Conservation (phyloP, 2,329 filamentous ascomycete genomes). For the Diaporthe batatas region DNA sequence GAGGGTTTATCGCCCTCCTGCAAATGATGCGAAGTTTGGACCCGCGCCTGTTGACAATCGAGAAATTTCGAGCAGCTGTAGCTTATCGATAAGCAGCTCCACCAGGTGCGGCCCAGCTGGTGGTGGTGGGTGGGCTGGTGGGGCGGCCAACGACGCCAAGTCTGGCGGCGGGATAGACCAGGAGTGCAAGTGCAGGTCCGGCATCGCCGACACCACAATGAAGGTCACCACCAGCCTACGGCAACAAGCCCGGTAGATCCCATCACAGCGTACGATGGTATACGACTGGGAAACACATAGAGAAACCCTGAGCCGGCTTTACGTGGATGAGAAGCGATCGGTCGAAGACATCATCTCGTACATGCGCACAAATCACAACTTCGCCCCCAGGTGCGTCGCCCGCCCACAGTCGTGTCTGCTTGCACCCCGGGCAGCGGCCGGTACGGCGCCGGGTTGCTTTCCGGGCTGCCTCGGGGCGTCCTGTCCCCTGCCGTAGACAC, state of each 20-base stretch:
- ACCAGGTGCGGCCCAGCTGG: not conserved
- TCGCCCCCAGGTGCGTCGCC: conserved; percentile 75
- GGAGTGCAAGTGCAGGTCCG: conserved; percentile 34
- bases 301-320: conserved; percentile 69
- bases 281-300: conserved; percentile 62
- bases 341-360: conserved; percentile 81
- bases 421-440: not conserved
- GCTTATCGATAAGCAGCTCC: conserved; percentile 37
- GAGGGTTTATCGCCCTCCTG: not conserved
- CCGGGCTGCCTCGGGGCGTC: conserved; percentile 37
- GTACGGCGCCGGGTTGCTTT: not conserved
- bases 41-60: not conserved
- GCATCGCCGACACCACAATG: not conserved
- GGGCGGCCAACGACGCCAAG: no score
- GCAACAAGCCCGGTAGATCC: not conserved
- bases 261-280: conserved; percentile 53
- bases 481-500: conserved; percentile 35
- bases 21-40: not conserved
- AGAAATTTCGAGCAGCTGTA: conserved; percentile 39
- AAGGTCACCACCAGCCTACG: not conserved
- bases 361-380: conserved; percentile 74
- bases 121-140: no score
- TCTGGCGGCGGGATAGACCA: conserved; percentile 38
- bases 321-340: conserved; percentile 80
- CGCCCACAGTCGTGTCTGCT: conserved; percentile 34